These are phyloP conservation scores for Solanum piurae DNA, from an alignment of 257 asterid species.

Conservation along the genomic window DNA sequence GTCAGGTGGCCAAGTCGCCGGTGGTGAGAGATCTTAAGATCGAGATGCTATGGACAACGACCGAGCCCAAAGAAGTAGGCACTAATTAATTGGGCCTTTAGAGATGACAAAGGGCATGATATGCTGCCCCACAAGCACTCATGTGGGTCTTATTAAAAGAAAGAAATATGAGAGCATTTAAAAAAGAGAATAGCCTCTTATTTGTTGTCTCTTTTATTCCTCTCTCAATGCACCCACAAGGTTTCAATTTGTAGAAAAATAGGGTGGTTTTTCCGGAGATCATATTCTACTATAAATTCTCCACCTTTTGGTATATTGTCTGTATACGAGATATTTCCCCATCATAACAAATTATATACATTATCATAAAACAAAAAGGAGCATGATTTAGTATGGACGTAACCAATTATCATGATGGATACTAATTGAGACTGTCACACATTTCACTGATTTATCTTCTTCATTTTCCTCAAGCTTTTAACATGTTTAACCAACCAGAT, in stretches of 20 bases:
- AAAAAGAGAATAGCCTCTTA: background rate
- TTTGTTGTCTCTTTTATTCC: background rate
- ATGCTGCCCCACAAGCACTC: background rate
- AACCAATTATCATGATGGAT: background rate
- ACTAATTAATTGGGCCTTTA: background rate
- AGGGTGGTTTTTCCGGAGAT: background rate
- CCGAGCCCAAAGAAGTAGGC: background rate
- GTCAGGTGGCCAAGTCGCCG: background rate
- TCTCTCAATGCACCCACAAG: background rate
- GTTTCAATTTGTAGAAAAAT: background rate
- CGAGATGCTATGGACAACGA: background rate
- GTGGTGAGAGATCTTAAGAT: background rate
- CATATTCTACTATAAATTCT: background rate
- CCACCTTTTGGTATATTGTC: background rate
- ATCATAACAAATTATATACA: background rate
- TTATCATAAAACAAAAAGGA: background rate
- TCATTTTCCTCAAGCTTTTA: background rate
- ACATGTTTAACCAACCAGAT: background rate
- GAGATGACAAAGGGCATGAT: background rate
- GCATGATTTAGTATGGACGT: background rate
- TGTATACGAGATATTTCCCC: background rate
- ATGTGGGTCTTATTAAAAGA: background rate
- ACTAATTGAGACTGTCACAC: background rate
- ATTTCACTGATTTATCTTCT: background rate
- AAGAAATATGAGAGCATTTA: background rate